Evolutionary conservation across 441 rosid species (phyloP).

Genomic region (Brassica balearica): DNA sequence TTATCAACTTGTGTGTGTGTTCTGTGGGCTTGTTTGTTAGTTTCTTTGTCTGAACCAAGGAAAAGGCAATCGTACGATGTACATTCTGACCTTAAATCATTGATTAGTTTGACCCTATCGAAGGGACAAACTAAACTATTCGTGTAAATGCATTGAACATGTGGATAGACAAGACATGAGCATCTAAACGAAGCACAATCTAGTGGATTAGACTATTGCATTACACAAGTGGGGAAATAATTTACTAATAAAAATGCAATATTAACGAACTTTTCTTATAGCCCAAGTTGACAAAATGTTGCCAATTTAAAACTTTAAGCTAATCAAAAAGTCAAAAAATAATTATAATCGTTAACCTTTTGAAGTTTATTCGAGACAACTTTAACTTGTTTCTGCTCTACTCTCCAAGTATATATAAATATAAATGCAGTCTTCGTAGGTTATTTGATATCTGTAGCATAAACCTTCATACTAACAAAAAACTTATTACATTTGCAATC

Average conservation of each 20-base stretch:
- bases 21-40: slow-evolving; percentile 1
- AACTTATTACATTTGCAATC: background rate
- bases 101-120: slow-evolving; percentile 27
- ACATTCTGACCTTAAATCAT: slow-evolving; percentile 8
- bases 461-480: background rate
- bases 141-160: slow-evolving; percentile 20
- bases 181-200: slow-evolving; percentile 8
- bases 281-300: slow-evolving; percentile 1
- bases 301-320: background rate
- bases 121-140: slow-evolving; percentile 19
- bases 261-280: background rate
- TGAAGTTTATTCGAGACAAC: slow-evolving; percentile 1
- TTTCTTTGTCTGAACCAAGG: slow-evolving; percentile 33
- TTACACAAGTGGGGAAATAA: slow-evolving; percentile 9
- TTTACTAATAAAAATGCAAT: background rate
- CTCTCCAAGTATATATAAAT: slow-evolving; percentile 11
- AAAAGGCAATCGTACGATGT: slow-evolving; percentile 5
- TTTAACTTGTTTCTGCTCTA: background rate
- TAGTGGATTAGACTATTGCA: slow-evolving; percentile 22
- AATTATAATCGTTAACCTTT: background rate
- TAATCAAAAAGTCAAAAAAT: slow-evolving; percentile 17
- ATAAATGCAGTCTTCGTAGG: background rate
- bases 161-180: slow-evolving; percentile 26
- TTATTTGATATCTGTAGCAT: background rate
- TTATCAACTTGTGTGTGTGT: slow-evolving; percentile 1